A percentile compares a stretch with the other conserved stretches of the same genome.
Evolutionary conservation across 2,329 filamentous ascomycete genomes (phyloP).

Genomic region (Phialemonium atrogriseum): DNA sequence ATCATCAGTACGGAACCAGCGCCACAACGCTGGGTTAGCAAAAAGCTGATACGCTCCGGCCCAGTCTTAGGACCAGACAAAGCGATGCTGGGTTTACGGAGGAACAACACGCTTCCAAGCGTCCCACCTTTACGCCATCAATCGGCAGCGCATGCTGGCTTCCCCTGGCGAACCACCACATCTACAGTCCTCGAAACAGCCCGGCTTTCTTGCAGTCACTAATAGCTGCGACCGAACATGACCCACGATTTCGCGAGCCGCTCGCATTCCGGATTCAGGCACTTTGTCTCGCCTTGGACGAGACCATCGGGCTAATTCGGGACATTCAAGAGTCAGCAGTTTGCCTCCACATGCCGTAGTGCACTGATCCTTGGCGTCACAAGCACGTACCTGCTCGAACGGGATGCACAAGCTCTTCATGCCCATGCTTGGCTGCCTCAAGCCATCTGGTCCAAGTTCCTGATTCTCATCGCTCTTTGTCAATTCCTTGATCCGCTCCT

Average conservation of each 20-base stretch:
- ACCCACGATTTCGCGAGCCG: constrained; percentile 75
- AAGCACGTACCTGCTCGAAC: constrained; percentile 54
- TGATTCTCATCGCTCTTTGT: constrained; percentile 64
- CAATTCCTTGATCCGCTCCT: constrained; percentile 90
- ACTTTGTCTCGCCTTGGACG: constrained; percentile 76
- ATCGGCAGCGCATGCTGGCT: too few relatives aligned
- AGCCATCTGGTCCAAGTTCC: constrained; percentile 29
- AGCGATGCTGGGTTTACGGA: too few relatives aligned
- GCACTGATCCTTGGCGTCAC: neutral
- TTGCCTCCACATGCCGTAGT: neutral
- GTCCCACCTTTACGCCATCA: too few relatives aligned
- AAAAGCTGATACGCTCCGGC: too few relatives aligned
- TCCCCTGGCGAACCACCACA: too few relatives aligned
- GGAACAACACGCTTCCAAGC: too few relatives aligned
- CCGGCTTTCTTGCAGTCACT: too few relatives aligned
- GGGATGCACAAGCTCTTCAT: constrained; percentile 67
- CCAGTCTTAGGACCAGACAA: too few relatives aligned
- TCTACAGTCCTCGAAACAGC: too few relatives aligned
- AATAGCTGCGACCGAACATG: constrained; percentile 79
- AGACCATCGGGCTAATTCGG: constrained; percentile 63
- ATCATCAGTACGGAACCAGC: too few relatives aligned
- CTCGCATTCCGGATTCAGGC: constrained; percentile 80
- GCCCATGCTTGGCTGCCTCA: constrained; percentile 38
- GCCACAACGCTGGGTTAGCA: too few relatives aligned
- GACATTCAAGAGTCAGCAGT: constrained; percentile 37